Evolutionary conservation across 2,329 filamentous ascomycete species (phyloP).

Genomic region (Nectriaceae sp.): DNA sequence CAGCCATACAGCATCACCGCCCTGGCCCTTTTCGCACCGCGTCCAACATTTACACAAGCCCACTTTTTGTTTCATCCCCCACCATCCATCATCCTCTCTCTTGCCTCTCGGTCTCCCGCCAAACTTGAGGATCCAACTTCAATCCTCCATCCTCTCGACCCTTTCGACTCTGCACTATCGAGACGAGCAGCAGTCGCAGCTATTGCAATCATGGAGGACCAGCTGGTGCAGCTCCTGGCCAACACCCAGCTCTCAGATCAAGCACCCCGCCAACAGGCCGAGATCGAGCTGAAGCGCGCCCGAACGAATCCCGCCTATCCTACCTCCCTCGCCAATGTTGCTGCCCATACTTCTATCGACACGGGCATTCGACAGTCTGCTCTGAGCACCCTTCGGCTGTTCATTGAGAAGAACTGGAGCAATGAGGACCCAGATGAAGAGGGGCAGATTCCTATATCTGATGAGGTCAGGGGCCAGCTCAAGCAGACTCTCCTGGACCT

Average conservation of each 20-base stretch:
- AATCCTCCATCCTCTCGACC: background rate
- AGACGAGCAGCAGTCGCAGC: background rate
- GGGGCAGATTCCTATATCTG: constrained; percentile 65
- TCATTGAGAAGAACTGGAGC: constrained; percentile 85
- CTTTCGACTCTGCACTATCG: background rate
- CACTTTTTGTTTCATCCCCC: constrained; percentile 25
- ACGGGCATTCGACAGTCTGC: constrained; percentile 81
- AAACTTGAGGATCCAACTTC: too few relatives aligned
- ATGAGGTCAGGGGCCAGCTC: constrained; percentile 73
- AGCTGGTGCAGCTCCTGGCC: constrained; percentile 84
- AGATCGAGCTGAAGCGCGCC: constrained; percentile 75
- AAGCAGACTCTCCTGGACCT: constrained; percentile 76
- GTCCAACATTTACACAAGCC: constrained; percentile 1
- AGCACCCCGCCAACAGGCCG: constrained; percentile 79
- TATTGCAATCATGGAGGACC: constrained; percentile 73
- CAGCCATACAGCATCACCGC: background rate
- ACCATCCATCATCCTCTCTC: constrained; percentile 12
- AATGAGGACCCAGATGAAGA: constrained; percentile 69
- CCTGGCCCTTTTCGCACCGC: background rate
- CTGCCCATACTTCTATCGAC: constrained; percentile 72
- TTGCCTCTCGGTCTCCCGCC: constrained; percentile 3
- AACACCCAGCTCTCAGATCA: constrained; percentile 81
- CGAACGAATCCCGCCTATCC: constrained; percentile 74
- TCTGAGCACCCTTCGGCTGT: constrained; percentile 76
- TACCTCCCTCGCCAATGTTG: constrained; percentile 77